Percentiles rank a stretch among this genome's conserved stretches.
Evolutionary conservation across 441 rosid species (phyloP).

Genomic region (Mallotus japonicus): DNA sequence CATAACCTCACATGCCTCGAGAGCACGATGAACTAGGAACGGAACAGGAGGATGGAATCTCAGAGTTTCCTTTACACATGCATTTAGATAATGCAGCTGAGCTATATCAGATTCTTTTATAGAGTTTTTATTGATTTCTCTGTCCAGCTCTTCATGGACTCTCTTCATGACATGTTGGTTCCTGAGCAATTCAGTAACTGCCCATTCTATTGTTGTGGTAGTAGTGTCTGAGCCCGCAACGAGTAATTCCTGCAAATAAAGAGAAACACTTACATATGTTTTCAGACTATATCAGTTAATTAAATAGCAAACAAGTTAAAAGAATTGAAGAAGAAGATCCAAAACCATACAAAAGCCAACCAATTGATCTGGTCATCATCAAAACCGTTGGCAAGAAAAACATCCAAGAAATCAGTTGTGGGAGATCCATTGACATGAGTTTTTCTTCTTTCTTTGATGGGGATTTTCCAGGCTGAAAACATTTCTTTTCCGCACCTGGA

Average conservation of each 20-base stretch:
- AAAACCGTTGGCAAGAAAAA: constrained; percentile 20
- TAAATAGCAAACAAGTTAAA: too few relatives aligned
- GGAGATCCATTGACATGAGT: background rate
- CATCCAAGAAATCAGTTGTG: constrained; percentile 24
- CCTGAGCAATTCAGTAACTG: background rate
- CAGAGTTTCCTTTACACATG: background rate
- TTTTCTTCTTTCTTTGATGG: constrained; percentile 27
- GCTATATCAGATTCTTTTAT: background rate
- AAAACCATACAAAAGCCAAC: constrained; percentile 9
- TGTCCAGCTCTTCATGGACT: background rate
- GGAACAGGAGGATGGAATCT: background rate
- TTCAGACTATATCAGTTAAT: background rate
- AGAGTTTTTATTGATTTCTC: background rate
- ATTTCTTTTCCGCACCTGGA: background rate
- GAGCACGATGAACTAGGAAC: background rate
- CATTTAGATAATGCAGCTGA: background rate
- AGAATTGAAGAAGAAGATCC: too few relatives aligned
- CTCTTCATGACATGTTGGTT: background rate
- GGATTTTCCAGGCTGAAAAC: constrained; percentile 22
- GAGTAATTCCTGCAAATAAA: background rate
- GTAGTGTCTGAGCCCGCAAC: background rate
- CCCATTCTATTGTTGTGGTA: background rate
- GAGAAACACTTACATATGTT: background rate
- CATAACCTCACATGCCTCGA: background rate
- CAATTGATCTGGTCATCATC: constrained; percentile 24